A percentile compares a stretch with the other conserved stretches of the same genome.
These are phyloP conservation scores for Fusarium chlamydosporum DNA, from an alignment of 2,329 filamentous ascomycete species.

Conservation along the genomic window DNA sequence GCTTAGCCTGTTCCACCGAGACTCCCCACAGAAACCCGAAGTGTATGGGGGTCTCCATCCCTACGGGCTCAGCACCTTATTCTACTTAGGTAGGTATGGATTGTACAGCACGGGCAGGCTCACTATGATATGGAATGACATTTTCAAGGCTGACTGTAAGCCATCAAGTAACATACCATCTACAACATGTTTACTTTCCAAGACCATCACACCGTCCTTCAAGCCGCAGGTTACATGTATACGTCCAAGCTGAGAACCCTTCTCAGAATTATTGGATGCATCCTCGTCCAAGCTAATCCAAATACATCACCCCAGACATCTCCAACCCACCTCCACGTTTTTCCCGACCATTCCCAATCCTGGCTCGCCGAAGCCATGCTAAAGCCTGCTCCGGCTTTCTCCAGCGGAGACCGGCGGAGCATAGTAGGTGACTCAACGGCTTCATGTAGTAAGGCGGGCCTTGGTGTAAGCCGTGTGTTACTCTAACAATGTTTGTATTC, in stretches of 20 bases:
- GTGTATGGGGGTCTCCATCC: slow-evolving; percentile 1
- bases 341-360: slow-evolving; percentile 41
- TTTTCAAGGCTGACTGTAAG: background rate
- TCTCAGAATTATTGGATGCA: background rate
- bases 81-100: too few species aligned
- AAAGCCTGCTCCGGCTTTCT: slow-evolving; percentile 5
- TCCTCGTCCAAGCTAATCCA: background rate
- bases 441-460: background rate
- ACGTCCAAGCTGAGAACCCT: background rate
- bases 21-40: background rate
- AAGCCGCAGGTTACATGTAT: background rate
- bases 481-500: background rate
- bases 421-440: slow-evolving; percentile 40
- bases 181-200: background rate
- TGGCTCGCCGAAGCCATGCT: slow-evolving; percentile 36
- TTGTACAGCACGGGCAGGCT: background rate
- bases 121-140: background rate
- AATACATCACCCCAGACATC: slow-evolving; percentile 3
- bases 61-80: background rate
- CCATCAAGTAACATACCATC: background rate
- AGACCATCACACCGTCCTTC: background rate
- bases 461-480: slow-evolving; percentile 3
- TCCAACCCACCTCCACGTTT: slow-evolving; percentile 10
- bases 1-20: background rate
- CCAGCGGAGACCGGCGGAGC: slow-evolving; percentile 19